Evolutionary conservation across 2,329 filamentous ascomycete species (phyloP).

Genomic region (Sarocladium strictum): DNA sequence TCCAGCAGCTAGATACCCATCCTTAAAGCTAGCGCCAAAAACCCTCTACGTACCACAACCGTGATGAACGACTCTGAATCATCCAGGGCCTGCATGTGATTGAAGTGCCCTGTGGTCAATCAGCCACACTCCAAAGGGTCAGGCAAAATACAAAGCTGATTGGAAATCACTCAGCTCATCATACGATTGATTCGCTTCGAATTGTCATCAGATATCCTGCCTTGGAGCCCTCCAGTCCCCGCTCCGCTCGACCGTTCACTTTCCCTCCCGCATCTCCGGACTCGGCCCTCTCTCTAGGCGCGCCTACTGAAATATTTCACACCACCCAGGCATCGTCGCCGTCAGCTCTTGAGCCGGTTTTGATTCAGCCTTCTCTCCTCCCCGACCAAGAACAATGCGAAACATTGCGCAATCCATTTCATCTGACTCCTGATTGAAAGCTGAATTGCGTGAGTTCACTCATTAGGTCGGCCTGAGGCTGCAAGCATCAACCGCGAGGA

Average conservation of each 20-base stretch:
- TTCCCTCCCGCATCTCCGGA: neutral
- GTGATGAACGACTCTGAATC: too few relatives aligned
- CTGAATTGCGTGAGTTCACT: too few relatives aligned
- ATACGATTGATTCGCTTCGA: neutral
- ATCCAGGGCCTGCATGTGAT: too few relatives aligned
- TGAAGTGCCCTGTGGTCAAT: too few relatives aligned
- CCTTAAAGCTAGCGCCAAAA: too few relatives aligned
- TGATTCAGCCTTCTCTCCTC: too few relatives aligned
- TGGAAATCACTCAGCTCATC: neutral
- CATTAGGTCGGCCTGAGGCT: neutral
- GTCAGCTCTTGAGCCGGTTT: too few relatives aligned
- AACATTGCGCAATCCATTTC: too few relatives aligned
- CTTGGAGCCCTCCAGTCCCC: neutral
- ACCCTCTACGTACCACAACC: too few relatives aligned
- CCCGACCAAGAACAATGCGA: too few relatives aligned
- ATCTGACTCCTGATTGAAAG: too few relatives aligned
- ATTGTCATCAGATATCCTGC: neutral
- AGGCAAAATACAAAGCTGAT: neutral
- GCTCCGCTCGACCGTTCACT: slow-evolving; percentile 1
- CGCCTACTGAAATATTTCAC: slow-evolving; percentile 1
- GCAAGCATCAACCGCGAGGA: slow-evolving; percentile 19
- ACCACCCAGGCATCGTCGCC: neutral
- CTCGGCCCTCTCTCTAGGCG: neutral
- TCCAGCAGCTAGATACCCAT: too few relatives aligned
- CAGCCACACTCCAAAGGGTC: neutral